Conservation (phyloP, 805 yeast genomes). For the Candida saitoana region DNA sequence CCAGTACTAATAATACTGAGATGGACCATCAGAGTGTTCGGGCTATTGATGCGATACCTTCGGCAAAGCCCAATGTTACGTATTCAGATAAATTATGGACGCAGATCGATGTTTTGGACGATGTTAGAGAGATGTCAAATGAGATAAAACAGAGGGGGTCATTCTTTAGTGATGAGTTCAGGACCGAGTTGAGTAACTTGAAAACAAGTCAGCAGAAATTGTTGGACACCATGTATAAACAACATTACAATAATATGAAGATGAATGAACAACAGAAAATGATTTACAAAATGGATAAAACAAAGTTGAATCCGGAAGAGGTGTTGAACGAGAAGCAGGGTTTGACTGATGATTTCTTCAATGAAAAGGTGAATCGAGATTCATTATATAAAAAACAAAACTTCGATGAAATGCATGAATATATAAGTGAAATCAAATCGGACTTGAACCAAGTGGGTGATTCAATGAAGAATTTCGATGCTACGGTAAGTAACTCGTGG, state of each 20-base stretch:
- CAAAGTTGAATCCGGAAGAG: conserved; percentile 14
- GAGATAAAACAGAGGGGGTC: conserved; percentile 41
- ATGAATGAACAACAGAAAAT: conserved; percentile 15
- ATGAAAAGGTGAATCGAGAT: conserved; percentile 12
- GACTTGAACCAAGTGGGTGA: conserved; percentile 52
- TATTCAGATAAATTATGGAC: conserved; percentile 80
- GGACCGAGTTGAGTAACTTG: conserved; percentile 47
- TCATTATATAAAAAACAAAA: conserved; percentile 45
- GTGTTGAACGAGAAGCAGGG: conserved; percentile 23
- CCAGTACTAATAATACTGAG: conserved; percentile 17
- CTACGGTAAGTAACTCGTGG: conserved; percentile 43
- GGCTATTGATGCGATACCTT: conserved; percentile 46
- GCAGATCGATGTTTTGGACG: conserved; percentile 80
- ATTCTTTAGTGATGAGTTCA: conserved; percentile 51
- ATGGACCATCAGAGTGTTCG: conserved; percentile 14
- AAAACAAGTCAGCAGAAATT: conserved; percentile 50
- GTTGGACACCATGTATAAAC: conserved; percentile 30
- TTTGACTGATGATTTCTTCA: conserved; percentile 23
- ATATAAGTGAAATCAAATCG: conserved; percentile 46
- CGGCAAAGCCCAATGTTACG: conserved; percentile 57
- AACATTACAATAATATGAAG: conserved; percentile 18
- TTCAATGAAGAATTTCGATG: conserved; percentile 46
- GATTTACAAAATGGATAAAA: conserved; percentile 17
- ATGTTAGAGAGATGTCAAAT: conserved; percentile 58
- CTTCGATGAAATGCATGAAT: conserved; percentile 48